Percentiles rank a stretch among this genome's conserved stretches.
Evolutionary conservation across 768 basidiomycete genomes (phyloP).

Genomic region (Suillus subluteus): DNA sequence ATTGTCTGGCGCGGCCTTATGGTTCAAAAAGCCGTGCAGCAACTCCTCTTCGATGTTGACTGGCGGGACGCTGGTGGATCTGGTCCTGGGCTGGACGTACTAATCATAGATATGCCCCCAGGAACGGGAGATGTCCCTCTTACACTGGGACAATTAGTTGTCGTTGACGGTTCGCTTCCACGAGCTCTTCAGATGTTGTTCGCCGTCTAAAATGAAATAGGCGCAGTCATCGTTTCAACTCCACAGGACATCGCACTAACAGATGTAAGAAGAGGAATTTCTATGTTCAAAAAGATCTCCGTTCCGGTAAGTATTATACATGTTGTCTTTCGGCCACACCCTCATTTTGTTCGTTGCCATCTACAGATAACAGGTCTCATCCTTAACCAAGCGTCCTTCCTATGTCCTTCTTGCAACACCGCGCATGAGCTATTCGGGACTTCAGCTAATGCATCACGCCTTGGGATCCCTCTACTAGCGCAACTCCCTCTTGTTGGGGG

Average conservation of each 20-base stretch:
- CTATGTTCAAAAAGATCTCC: slow-evolving; percentile 87
- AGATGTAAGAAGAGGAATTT: slow-evolving; percentile 90
- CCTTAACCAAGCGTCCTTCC: slow-evolving; percentile 86
- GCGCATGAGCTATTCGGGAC: slow-evolving; percentile 74
- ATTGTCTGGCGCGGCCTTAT: slow-evolving; percentile 97
- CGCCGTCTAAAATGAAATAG: slow-evolving; percentile 41
- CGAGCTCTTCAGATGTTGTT: not conserved
- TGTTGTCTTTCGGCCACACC: slow-evolving; percentile 7
- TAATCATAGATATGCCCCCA: slow-evolving; percentile 96
- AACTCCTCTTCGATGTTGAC: slow-evolving; percentile 94
- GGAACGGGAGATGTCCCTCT: slow-evolving; percentile 97
- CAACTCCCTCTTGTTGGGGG: slow-evolving; percentile 80
- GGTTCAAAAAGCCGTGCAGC: slow-evolving; percentile 98
- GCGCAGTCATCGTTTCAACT: slow-evolving; percentile 92
- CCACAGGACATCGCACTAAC: slow-evolving; percentile 93
- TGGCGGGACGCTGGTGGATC: slow-evolving; percentile 53
- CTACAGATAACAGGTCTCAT: slow-evolving; percentile 81
- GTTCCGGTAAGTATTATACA: slow-evolving; percentile 66
- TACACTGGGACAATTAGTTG: slow-evolving; percentile 85
- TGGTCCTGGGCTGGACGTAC: slow-evolving; percentile 67
- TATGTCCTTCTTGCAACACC: slow-evolving; percentile 72
- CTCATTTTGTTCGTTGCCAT: not conserved
- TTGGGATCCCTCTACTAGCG: slow-evolving; percentile 69
- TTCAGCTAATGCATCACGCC: slow-evolving; percentile 56
- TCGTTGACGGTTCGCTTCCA: slow-evolving; percentile 70